Evolutionary conservation across 768 basidiomycete species (phyloP), one percentile per base, ranked within the genome.

Genomic region (Phaffia tasmanica): DNA sequence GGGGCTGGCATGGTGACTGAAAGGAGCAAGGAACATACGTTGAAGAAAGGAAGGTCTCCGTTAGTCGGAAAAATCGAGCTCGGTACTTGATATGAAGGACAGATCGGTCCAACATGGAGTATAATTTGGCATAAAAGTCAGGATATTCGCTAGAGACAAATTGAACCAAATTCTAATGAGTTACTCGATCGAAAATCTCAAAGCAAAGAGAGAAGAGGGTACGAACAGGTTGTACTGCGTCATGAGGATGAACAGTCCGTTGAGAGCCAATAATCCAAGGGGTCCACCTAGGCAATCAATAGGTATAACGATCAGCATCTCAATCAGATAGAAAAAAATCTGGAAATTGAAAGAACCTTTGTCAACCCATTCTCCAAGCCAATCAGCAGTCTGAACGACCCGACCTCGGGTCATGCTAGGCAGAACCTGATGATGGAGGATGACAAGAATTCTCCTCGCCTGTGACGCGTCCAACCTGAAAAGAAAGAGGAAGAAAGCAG

Each of bases 81-180:
- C 95, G 84, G 74, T 95, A 87, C 73, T 90, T 94, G 61, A 89
- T 82, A 72, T 98, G 94, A 8, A 99, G 81, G 4, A 95, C 82
- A 23, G 92, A 84, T 14, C 86, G 81, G 74, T 94, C 88, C 23
- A 98, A 82, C 74, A 97, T 88, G 1, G 85, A 82, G 74, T 98
- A 98, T 1, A 99, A 82, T 5, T 87, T 85, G 7, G 85, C 87
- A 78, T 95, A 99, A 78, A 99, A 97, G 15, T 85, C 86, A 2
- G 95, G 93, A 73, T 94, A 98, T 72, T 99, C 95, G 14, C 94
- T 97, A 72, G 1, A 35, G 46, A 27, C 21, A 19, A 14, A 42
- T 21, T 19, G 35, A 3, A 6, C 23, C 42, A 56, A 55, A n/a
- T 42, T 55, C 32, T 8, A 35, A 4, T 15, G 11, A 42, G 19